Evolutionary conservation across 2,329 filamentous ascomycete genomes (phyloP).

Genomic region (Ciborinia camelliae): DNA sequence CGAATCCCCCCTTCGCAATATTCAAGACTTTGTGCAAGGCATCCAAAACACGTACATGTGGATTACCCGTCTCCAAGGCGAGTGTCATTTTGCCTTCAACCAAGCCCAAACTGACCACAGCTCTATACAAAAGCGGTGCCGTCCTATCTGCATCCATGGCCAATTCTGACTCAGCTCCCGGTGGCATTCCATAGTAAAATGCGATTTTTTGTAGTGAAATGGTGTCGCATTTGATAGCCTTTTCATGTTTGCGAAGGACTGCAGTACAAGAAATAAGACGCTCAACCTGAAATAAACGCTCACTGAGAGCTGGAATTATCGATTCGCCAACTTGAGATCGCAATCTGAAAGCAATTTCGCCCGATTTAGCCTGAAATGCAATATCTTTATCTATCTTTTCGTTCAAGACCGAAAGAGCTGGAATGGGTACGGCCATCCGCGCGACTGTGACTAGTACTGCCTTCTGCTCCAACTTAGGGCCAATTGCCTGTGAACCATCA

Average conservation of each 20-base stretch:
- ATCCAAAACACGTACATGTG: constrained; percentile 62
- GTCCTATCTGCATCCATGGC: constrained; percentile 23
- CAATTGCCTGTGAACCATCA: not conserved
- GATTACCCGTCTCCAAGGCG: constrained; percentile 58
- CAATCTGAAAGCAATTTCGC: constrained; percentile 36
- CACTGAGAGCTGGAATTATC: constrained; percentile 32
- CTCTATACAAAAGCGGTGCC: constrained; percentile 43
- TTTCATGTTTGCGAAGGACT: constrained; percentile 56
- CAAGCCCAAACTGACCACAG: constrained; percentile 55
- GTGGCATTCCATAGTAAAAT: constrained; percentile 59
- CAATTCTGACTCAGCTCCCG: constrained; percentile 25
- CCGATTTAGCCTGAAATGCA: constrained; percentile 33
- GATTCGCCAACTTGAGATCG: constrained; percentile 34
- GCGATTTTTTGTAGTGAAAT: constrained; percentile 60
- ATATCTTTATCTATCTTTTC: constrained; percentile 37
- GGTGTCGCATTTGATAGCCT: constrained; percentile 54
- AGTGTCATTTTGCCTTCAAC: constrained; percentile 51
- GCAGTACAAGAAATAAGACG: constrained; percentile 68
- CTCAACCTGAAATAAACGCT: constrained; percentile 54
- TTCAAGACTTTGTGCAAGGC: constrained; percentile 58
- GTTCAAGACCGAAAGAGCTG: constrained; percentile 30
- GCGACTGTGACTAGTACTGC: constrained; percentile 36
- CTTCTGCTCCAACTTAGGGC: constrained; percentile 23
- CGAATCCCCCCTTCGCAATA: constrained; percentile 45
- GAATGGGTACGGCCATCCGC: constrained; percentile 33